Base-by-base conservation (phyloP, 108 stramenopile genomes). In the Nannochloropsis gaditana region DNA sequence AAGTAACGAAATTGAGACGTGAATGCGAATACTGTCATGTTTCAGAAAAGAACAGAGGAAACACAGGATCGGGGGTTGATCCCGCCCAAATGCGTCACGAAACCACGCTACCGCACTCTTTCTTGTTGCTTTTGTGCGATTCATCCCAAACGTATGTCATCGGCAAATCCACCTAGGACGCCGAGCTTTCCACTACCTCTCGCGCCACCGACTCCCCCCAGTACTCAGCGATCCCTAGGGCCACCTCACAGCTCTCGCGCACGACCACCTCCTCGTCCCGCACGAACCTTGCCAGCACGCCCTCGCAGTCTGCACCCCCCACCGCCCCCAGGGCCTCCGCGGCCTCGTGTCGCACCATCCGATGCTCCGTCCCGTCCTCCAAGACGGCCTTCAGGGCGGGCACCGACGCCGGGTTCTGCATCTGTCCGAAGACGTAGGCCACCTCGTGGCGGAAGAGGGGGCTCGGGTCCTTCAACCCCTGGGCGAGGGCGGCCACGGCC, bases 401-500 rank as follows among this genome's bases (percentile, higher is more conserved):
- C 45, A 96, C 93, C 2, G 95, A 91, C 47, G 90, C 89, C 11
- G 95, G 90, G 93, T 95, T 94, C 87, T 96, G 96, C 86, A 99
- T 86, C 88, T 99, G 97, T 11, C 99, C 99, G 84, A 99, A 90
- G 9, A 99, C 97, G 89, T 96, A 99, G 9, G 99, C 99, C 45
- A 99, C 96, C 91, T 99, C 99, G 93, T 99, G 99, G 79, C 98
- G 92, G 81, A 99, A 92, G 21, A 99, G 88, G 1, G 98, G 93
- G 80, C 92, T 94, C 44, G 91, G 91, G 9, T 91, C 88, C 83
- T 96, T 96, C 44, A 91, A 82, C 41, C 94, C 95, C 31, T 88
- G 85, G 15, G 95, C 90, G 31, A 99, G 91, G 85, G 95, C 92
- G 81, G 89, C 82, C 41, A 96, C 96, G 8, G 94, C 91, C 73